Conservation (phyloP, 2,329 filamentous ascomycete genomes). For the Aspergillus aculeatus region DNA sequence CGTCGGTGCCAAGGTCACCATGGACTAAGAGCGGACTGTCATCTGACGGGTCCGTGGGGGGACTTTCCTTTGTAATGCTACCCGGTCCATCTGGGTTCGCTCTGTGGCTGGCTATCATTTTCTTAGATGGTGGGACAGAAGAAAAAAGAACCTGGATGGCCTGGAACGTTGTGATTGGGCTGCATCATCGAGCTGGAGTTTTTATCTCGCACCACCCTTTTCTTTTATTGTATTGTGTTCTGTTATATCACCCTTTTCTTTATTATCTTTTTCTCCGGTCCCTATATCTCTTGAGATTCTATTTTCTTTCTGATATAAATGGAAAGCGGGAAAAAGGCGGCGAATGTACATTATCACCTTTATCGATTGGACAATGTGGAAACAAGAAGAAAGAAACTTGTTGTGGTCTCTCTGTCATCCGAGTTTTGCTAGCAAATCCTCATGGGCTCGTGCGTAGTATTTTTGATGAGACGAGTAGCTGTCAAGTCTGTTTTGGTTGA, state of each 20-base stretch:
- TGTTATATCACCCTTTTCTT: conserved; percentile 17
- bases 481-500: too few relatives aligned
- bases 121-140: conserved; percentile 3
- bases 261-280: conserved; percentile 20
- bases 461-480: not conserved
- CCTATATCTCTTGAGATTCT: conserved; percentile 21
- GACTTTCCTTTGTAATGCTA: conserved; percentile 12
- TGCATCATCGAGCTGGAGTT: conserved; percentile 27
- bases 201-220: conserved; percentile 21
- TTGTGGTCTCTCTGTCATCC: not conserved
- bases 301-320: conserved; percentile 22
- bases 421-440: not conserved
- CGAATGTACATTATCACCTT: conserved; percentile 41
- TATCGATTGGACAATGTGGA: conserved; percentile 23
- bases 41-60: conserved; percentile 7
- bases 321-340: conserved; percentile 28
- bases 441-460: not conserved
- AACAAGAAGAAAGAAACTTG: conserved; percentile 11
- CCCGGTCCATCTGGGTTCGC: conserved; percentile 6
- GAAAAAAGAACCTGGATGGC: conserved; percentile 12
- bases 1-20: conserved; percentile 79
- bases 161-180: conserved; percentile 21
- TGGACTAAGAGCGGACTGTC: conserved; percentile 67
- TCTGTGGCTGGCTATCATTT: not conserved
- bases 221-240: conserved; percentile 15